These are phyloP conservation scores for Erodium chrysanthum DNA, from an alignment of 441 rosid species.

Conservation along the genomic window DNA sequence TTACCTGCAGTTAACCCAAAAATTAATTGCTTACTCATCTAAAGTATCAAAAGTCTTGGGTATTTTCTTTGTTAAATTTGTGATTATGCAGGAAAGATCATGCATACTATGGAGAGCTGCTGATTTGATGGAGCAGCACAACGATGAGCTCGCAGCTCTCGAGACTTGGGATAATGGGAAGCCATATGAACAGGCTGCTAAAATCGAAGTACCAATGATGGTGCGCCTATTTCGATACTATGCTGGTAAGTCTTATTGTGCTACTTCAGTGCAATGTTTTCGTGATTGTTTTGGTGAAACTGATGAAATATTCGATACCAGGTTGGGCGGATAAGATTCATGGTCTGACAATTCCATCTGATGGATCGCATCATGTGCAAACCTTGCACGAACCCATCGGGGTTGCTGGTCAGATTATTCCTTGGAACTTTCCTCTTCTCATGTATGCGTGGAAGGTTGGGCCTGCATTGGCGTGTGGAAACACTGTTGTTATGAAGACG, in stretches of 20 bases:
- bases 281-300: background rate
- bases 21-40: no score
- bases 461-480: constrained; percentile 59
- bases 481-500: constrained; percentile 54
- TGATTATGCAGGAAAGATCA: constrained; percentile 34
- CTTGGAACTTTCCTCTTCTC: constrained; percentile 55
- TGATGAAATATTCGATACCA: background rate
- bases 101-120: constrained; percentile 41
- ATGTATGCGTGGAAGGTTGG: constrained; percentile 55
- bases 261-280: background rate
- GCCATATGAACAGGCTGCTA: constrained; percentile 55
- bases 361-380: constrained; percentile 46
- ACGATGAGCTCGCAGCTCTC: constrained; percentile 44
- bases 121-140: constrained; percentile 46
- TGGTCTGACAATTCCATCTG: constrained; percentile 43
- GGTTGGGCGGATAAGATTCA: constrained; percentile 54
- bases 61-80: no score
- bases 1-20: no score
- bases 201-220: constrained; percentile 55
- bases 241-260: background rate
- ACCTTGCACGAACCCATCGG: constrained; percentile 62
- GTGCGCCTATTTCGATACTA: constrained; percentile 4
- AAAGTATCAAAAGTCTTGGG: no score
- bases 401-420: constrained; percentile 60
- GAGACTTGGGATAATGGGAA: constrained; percentile 78